Percentiles rank a stretch among this genome's conserved stretches.
Evolutionary conservation across 306 rosid species (phyloP).

Genomic region (Sphenostylis stenocarpa): DNA sequence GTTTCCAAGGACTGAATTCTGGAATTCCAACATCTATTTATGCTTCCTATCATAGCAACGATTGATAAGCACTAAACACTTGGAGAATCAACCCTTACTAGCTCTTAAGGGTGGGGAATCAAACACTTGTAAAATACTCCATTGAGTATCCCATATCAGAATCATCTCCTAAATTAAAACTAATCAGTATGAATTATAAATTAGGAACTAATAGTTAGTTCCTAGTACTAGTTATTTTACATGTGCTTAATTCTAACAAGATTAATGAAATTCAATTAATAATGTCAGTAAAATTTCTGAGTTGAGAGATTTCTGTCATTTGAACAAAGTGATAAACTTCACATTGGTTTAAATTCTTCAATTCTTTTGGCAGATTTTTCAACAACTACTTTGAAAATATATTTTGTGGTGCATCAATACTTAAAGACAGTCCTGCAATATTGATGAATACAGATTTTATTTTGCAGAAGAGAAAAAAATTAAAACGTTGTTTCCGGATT

Average conservation of each 20-base stretch:
- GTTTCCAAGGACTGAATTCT: not conserved
- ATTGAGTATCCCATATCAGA: not conserved
- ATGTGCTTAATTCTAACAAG: not conserved
- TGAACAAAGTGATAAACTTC: constrained; percentile 14
- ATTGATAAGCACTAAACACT: no score
- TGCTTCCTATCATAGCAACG: not conserved
- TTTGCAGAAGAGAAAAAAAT: constrained; percentile 11
- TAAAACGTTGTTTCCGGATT: not conserved
- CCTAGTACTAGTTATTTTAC: not conserved
- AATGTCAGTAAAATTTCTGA: not conserved
- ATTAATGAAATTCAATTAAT: constrained; percentile 8
- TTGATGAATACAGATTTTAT: not conserved
- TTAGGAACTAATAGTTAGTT: not conserved
- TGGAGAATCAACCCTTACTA: no score
- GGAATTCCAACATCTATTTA: not conserved
- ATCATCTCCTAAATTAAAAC: constrained; percentile 3
- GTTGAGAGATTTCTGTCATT: constrained; percentile 14
- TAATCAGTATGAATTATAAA: not conserved
- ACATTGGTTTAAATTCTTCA: constrained; percentile 21
- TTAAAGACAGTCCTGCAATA: not conserved
- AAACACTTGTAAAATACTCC: not conserved
- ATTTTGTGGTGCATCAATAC: not conserved
- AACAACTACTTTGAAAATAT: constrained; percentile 6
- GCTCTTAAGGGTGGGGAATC: no score
- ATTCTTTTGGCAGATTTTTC: not conserved